These are phyloP conservation scores for Metschnikowia gruessii DNA, from an alignment of 805 yeast species.

Conservation along the genomic window DNA sequence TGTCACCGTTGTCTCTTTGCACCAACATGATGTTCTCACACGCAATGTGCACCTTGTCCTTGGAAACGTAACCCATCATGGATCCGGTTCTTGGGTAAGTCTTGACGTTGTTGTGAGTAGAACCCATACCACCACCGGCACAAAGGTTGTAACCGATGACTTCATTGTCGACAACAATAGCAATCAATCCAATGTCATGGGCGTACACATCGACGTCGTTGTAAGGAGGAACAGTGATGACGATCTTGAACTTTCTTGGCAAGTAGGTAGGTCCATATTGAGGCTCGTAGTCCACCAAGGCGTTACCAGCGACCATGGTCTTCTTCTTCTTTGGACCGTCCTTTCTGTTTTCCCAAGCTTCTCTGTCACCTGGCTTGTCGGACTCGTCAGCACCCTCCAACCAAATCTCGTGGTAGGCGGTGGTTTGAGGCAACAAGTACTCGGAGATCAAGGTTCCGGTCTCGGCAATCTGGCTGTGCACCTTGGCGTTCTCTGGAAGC, in stretches of 20 bases:
- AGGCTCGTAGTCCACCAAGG: conserved; percentile 81
- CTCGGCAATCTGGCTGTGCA: conserved; percentile 71
- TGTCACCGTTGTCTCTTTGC: conserved; percentile 93
- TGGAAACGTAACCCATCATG: conserved; percentile 69
- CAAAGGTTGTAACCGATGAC: conserved; percentile 81
- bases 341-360: conserved; percentile 60
- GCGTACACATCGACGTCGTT: conserved; percentile 97
- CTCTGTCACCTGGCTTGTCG: conserved; percentile 65
- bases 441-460: conserved; percentile 69
- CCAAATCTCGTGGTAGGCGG: conserved; percentile 98
- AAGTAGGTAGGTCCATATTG: conserved; percentile 80
- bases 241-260: conserved; percentile 95
- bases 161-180: conserved; percentile 67
- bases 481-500: conserved; percentile 77
- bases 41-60: conserved; percentile 67
- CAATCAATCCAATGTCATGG: conserved; percentile 89
- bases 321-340: conserved; percentile 80
- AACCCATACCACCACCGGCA: conserved; percentile 99
- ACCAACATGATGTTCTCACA: conserved; percentile 92
- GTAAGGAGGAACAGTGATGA: conserved; percentile 91
- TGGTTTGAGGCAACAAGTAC: conserved; percentile 81
- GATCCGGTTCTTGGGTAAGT: conserved; percentile 96
- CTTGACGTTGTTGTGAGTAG: conserved; percentile 94
- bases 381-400: conserved; percentile 76
- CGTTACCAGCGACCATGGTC: conserved; percentile 81